Conservation (phyloP, 257 asterid genomes). For the Nicotiana tomentosiformis region DNA sequence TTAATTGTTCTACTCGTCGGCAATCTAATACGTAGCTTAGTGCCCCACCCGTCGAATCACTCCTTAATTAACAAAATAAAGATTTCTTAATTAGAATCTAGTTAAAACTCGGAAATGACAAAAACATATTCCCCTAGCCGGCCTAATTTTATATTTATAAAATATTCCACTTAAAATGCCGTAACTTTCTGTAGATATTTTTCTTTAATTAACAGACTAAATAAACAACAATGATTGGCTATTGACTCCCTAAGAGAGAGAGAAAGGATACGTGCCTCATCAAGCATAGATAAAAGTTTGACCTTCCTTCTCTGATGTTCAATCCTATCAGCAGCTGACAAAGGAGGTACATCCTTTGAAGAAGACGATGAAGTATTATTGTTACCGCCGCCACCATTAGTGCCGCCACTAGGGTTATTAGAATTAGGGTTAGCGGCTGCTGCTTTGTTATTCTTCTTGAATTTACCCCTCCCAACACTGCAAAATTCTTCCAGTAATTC, state of each 20-base stretch:
- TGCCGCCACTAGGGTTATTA: constrained; percentile 7
- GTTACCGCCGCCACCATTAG: constrained; percentile 22
- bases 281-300: constrained; percentile 96
- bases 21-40: constrained; percentile 20
- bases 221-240: constrained; percentile 43
- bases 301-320: constrained; percentile 97
- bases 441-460: constrained; percentile 46
- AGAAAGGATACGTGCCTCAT: constrained; percentile 69
- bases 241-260: constrained; percentile 12
- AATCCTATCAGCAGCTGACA: constrained; percentile 77
- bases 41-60: constrained; percentile 30
- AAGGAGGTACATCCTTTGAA: constrained; percentile 50
- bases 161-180: constrained; percentile 29
- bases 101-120: neutral
- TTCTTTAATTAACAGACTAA: constrained; percentile 28
- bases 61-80: constrained; percentile 13
- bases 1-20: constrained; percentile 14
- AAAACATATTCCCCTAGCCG: constrained; percentile 39
- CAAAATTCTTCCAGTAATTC: constrained; percentile 90
- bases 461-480: constrained; percentile 81
- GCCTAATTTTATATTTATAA: constrained; percentile 21
- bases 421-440: constrained; percentile 42
- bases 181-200: constrained; percentile 20
- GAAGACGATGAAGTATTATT: constrained; percentile 41
- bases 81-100: constrained; percentile 3